phyloP scores from a whole-genome alignment of 352 stramenopile genomes.

The Pythium apleroticum region DNA sequence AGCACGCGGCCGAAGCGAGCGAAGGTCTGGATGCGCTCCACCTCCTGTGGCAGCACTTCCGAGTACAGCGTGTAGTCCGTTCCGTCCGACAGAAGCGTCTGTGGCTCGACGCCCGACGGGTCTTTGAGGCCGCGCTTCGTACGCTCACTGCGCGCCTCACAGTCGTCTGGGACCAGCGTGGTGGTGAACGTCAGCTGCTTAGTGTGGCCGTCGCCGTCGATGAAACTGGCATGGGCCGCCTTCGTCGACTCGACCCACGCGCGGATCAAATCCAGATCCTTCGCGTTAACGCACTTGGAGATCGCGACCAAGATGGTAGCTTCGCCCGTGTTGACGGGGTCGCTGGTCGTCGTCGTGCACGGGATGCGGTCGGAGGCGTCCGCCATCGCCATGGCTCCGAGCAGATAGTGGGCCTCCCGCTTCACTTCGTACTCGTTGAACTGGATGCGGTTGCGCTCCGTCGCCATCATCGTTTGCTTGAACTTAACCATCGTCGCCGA shows the following conservation, averaged over 20 bases:
- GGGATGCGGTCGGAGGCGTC: background rate
- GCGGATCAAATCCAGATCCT: conserved; percentile 36
- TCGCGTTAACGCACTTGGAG: conserved; percentile 57
- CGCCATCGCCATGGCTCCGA: conserved; percentile 4
- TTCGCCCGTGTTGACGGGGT: conserved; percentile 19
- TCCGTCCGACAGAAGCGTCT: conserved; percentile 10
- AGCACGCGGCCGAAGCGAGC: conserved; percentile 35
- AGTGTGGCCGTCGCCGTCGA: conserved; percentile 7
- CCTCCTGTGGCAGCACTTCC: conserved; percentile 15
- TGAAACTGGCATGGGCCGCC: conserved; percentile 18
- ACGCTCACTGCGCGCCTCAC: background rate
- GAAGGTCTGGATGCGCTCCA: conserved; percentile 41
- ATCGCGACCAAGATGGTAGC: conserved; percentile 52
- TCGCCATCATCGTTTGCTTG: conserved; percentile 18
- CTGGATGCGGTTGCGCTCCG: conserved; percentile 13
- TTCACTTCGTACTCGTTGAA: conserved; percentile 24
- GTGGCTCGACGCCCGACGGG: background rate
- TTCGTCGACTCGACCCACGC: conserved; percentile 40
- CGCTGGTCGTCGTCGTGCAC: conserved; percentile 2
- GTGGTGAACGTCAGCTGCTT: conserved; percentile 28
- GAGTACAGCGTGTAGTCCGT: background rate
- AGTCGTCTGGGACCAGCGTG: background rate
- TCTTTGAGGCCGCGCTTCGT: background rate
- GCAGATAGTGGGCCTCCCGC: conserved; percentile 10
- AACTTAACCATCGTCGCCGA: conserved; percentile 23